Conservation (phyloP, 2,329 filamentous ascomycete genomes). For the Botrytis sinoallii region DNA sequence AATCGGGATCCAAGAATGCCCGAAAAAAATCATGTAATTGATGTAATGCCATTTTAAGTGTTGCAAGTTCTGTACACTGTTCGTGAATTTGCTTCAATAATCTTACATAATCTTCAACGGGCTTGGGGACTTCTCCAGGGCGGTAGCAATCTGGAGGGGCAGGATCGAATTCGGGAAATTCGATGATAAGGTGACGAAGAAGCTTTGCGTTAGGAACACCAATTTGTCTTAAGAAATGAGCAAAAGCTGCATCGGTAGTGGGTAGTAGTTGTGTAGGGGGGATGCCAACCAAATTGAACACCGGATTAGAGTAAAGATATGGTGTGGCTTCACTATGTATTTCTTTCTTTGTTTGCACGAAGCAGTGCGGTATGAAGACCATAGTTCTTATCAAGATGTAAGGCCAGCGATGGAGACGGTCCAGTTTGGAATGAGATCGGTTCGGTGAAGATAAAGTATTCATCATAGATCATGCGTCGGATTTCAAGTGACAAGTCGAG, state of each 20-base stretch:
- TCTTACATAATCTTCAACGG: not conserved
- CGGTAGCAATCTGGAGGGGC: rapidly evolving
- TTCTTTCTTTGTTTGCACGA: not conserved
- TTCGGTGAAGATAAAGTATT: not conserved
- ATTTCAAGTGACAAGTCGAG: not conserved
- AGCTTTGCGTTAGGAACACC: not conserved
- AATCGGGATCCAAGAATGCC: rapidly evolving
- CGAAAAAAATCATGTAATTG: not conserved
- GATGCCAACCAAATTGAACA: not conserved
- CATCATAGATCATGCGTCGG: not conserved
- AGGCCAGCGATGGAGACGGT: not conserved
- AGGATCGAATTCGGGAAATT: not conserved
- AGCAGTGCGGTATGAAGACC: not conserved
- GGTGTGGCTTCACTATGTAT: not conserved
- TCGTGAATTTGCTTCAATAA: not conserved
- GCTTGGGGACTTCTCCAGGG: too few relatives aligned
- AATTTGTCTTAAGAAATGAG: not conserved
- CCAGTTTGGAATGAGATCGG: not conserved
- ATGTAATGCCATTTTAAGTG: not conserved
- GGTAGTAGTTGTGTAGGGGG: not conserved
- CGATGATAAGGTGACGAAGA: not conserved
- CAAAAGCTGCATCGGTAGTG: not conserved
- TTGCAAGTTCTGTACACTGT: not conserved
- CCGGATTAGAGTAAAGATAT: not conserved
- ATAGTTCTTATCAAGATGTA: not conserved